Evolutionary conservation across 176 grass and related monocot species (phyloP).

Genomic region (maize (Zea mays)): DNA sequence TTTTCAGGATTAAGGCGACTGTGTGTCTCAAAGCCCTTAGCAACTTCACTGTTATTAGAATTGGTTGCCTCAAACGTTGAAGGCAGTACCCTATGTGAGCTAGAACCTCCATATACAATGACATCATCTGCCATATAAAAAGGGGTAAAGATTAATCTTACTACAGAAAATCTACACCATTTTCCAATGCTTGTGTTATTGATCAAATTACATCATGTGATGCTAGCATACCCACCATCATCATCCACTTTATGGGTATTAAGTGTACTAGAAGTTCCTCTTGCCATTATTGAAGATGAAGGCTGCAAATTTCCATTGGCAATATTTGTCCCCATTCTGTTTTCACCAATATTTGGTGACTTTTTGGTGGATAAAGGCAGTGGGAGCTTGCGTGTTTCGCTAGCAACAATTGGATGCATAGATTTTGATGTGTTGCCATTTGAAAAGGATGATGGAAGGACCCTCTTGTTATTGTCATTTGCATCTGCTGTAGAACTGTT

Average conservation of each 20-base stretch:
- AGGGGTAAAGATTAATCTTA: slow-evolving; percentile 21
- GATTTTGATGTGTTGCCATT: slow-evolving; percentile 36
- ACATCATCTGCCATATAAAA: slow-evolving; percentile 57
- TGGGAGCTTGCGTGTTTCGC: slow-evolving; percentile 24
- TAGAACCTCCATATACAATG: slow-evolving; percentile 52
- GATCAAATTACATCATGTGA: slow-evolving; percentile 24
- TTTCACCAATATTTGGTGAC: slow-evolving; percentile 32
- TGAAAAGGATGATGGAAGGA: slow-evolving; percentile 44
- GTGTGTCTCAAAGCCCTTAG: slow-evolving; percentile 51
- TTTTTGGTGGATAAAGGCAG: slow-evolving; percentile 29
- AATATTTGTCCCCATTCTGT: slow-evolving; percentile 30
- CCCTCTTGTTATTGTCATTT: slow-evolving; percentile 41
- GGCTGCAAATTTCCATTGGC: slow-evolving; percentile 31
- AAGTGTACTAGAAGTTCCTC: slow-evolving; percentile 23
- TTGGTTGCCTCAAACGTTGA: slow-evolving; percentile 45
- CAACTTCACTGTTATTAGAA: slow-evolving; percentile 33
- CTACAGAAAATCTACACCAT: background rate
- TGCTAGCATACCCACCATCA: slow-evolving; percentile 38
- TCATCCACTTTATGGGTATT: slow-evolving; percentile 22
- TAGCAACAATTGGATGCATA: slow-evolving; percentile 37
- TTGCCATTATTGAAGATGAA: slow-evolving; percentile 42
- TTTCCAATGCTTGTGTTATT: background rate
- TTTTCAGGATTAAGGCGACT: slow-evolving; percentile 57
- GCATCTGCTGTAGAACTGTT: slow-evolving; percentile 26
- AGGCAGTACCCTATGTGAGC: slow-evolving; percentile 59